Conservation (phyloP, 768 basidiomycete genomes). For the Wakefieldia striispora region DNA sequence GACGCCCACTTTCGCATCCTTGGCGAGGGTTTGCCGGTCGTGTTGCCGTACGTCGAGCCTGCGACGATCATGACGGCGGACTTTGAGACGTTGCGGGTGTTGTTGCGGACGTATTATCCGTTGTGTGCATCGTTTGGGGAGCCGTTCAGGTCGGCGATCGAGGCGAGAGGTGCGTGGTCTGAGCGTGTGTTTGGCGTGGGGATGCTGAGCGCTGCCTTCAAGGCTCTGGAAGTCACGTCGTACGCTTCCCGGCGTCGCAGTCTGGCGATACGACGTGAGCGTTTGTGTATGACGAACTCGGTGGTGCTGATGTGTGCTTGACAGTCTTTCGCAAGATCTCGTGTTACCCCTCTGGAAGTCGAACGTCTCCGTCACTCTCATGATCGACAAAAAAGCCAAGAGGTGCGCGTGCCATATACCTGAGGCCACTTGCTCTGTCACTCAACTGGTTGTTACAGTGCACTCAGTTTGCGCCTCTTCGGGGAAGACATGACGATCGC, state of each 20-base stretch:
- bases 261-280: constrained; percentile 55
- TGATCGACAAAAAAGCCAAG: constrained; percentile 97
- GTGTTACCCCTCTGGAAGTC: constrained; percentile 97
- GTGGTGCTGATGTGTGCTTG: background rate
- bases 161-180: constrained; percentile 49
- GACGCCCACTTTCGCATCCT: constrained; percentile 73
- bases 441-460: constrained; percentile 45
- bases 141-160: constrained; percentile 54
- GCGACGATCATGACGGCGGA: constrained; percentile 59
- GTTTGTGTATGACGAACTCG: background rate
- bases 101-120: constrained; percentile 82
- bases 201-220: background rate
- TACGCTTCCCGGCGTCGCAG: constrained; percentile 60
- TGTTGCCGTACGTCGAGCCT: constrained; percentile 79
- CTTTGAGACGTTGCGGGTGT: constrained; percentile 53
- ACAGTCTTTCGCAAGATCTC: constrained; percentile 73
- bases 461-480: constrained; percentile 82
- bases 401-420: constrained; percentile 48
- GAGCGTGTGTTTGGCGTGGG: constrained; percentile 32
- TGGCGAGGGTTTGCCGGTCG: constrained; percentile 78
- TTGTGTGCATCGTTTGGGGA: constrained; percentile 61
- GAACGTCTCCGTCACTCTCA: constrained; percentile 78
- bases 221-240: constrained; percentile 73
- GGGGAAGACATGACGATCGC: constrained; percentile 70
- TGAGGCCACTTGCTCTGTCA: background rate